A percentile compares a stretch with the other conserved stretches of the same genome.
phyloP scores from a whole-genome alignment of 257 asterid species.

The Ajuga chamaepitys region DNA sequence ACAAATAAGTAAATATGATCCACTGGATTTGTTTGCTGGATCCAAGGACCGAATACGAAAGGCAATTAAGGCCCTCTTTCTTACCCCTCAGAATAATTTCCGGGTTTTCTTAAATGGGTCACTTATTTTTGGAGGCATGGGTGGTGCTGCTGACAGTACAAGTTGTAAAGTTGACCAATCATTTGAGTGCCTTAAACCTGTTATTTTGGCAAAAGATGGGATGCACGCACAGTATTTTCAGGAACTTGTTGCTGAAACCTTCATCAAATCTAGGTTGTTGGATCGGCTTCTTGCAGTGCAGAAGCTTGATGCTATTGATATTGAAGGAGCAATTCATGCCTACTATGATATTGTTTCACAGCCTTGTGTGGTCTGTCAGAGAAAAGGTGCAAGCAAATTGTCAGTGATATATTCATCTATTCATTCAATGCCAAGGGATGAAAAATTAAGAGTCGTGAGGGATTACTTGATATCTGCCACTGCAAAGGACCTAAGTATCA shows the following conservation, averaged over 20 bases:
- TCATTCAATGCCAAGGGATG: conserved; percentile 56
- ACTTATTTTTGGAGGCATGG: conserved; percentile 73
- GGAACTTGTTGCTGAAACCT: conserved; percentile 68
- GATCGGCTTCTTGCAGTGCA: conserved; percentile 79
- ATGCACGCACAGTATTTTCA: conserved; percentile 51
- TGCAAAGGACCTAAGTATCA: conserved; percentile 93
- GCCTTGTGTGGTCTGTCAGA: conserved; percentile 61
- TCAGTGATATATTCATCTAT: conserved; percentile 40
- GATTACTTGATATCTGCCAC: conserved; percentile 88
- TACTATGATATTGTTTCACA: conserved; percentile 64
- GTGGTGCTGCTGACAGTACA: conserved; percentile 42
- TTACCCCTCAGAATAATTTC: conserved; percentile 87
- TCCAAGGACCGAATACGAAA: conserved; percentile 61
- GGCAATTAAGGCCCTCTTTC: conserved; percentile 58
- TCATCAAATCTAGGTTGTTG: conserved; percentile 53
- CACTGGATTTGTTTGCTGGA: conserved; percentile 83
- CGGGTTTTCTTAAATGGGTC: conserved; percentile 88
- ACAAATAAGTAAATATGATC: conserved; percentile 75
- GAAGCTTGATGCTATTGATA: conserved; percentile 69
- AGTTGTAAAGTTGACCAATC: conserved; percentile 33
- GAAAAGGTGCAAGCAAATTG: conserved; percentile 27
- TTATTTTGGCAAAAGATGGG: conserved; percentile 59
- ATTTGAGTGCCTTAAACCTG: conserved; percentile 52
- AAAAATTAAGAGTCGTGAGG: conserved; percentile 65
- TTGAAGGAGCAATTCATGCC: conserved; percentile 94